Base-by-base conservation (phyloP, 2,329 filamentous ascomycete genomes). In the Paecilomyces variotii region DNA sequence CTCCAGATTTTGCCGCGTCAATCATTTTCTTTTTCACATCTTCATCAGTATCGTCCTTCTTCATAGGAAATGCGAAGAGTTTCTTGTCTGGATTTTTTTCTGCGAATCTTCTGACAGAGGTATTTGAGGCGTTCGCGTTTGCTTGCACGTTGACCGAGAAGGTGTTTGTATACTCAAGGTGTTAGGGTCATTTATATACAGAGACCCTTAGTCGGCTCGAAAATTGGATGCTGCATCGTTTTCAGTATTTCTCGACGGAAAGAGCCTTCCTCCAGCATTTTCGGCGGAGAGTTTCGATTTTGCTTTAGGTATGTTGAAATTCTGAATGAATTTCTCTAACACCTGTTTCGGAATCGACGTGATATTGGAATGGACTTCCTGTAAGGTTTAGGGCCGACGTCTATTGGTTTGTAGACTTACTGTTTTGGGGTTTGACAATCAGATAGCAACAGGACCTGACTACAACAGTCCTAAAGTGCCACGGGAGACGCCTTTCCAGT, bases 51-150 rank as follows among this genome's bases (percentile, higher is more conserved):
- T 19, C 19, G 19, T 19, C 19, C 19, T 19, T 19, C 19, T 19
- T 19, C 53, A 55, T 55, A 32, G 53, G 30, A 34, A 55, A 55
- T 55, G 53, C 27, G 26, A 34, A 55, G 28, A 55, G 53, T 55
- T 30, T 55, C 53, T 55, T 55, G 53, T 55, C 53, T 34, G 53
- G 27, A 34, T 55, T 55, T 55, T 55, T 55, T 55, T 55, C 53
- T 55, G 53, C 27, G 26, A 55, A 55, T 55, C 53, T 55, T 55
- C 53, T 35, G 27, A 55, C 53, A 55, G 53, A 55, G 26, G 28
- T 32, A 34, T 55, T 55, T 55, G 53, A 55, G 28, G 53, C 27
- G 28, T 55, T 55, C 27, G 30, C 27, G 30, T 55, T 55, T 34
- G 53, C 53, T 55, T 55, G 53, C 26, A 55, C 6, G 53, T 55